These are phyloP conservation scores for Sphagnurus paluster DNA, from an alignment of 1,284 basidiomycete species.

Conservation along the genomic window DNA sequence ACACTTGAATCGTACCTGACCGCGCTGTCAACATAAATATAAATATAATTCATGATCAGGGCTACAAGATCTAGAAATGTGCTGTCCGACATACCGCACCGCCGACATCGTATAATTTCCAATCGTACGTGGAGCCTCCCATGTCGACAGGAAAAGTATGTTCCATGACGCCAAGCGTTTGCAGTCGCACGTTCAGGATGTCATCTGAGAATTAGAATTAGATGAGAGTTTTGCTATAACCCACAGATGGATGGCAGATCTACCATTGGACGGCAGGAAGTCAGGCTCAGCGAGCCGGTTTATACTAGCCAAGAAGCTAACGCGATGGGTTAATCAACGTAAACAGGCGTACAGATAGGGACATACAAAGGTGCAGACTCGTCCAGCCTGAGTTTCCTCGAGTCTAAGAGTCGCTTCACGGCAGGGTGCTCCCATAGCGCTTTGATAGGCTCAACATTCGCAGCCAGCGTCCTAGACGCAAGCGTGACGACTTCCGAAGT, in stretches of 20 bases:
- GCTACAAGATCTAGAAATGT: background rate
- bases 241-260: conserved; percentile 11
- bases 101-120: conserved; percentile 79
- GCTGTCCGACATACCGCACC: conserved; percentile 58
- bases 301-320: conserved; percentile 68
- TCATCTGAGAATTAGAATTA: conserved; percentile 51
- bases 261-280: conserved; percentile 70
- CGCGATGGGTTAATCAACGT: no score
- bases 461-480: conserved; percentile 54
- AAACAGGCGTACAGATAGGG: no score
- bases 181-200: conserved; percentile 73
- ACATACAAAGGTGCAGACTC: conserved; percentile 77
- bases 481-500: conserved; percentile 45
- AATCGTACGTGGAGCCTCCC: conserved; percentile 61
- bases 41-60: conserved; percentile 6
- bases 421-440: conserved; percentile 69
- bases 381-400: conserved; percentile 64
- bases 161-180: conserved; percentile 77
- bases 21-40: conserved; percentile 40
- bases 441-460: conserved; percentile 50
- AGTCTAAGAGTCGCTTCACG: conserved; percentile 54
- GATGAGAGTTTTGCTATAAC: background rate
- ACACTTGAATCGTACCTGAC: conserved; percentile 37
- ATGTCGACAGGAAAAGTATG: conserved; percentile 69
- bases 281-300: conserved; percentile 65